Percentiles rank a stretch among this genome's conserved stretches.
Conservation (phyloP, 495 filamentous ascomycete genomes). For the Penicillium verhagenii region DNA sequence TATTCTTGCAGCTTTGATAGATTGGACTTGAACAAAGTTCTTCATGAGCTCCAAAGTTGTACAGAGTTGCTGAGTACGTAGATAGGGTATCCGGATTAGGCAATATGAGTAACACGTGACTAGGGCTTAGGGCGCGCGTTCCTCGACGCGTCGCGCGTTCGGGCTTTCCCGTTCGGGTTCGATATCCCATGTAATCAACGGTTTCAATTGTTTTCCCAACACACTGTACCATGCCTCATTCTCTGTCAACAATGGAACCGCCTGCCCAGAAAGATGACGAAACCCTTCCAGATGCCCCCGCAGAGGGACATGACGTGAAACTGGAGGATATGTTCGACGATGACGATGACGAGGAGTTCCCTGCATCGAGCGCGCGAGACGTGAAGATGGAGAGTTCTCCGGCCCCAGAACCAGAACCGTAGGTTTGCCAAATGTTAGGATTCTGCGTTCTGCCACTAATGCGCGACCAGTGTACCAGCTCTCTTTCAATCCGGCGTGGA, state of each 20-base stretch:
- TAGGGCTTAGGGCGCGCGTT: conserved; percentile 22
- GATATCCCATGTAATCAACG: neutral
- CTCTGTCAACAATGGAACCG: conserved; percentile 39
- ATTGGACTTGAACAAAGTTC: neutral
- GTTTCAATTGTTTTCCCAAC: neutral
- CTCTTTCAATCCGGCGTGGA: conserved; percentile 54
- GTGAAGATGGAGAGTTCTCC: conserved; percentile 45
- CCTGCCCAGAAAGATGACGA: conserved; percentile 34
- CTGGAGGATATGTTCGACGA: conserved; percentile 81
- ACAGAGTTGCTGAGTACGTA: neutral
- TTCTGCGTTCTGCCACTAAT: neutral
- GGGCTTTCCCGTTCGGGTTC: conserved; percentile 20
- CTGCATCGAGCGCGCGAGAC: conserved; percentile 52
- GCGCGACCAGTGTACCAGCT: conserved; percentile 17
- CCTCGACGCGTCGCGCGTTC: conserved; percentile 20
- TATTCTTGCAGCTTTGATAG: neutral
- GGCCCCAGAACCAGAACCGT: conserved; percentile 41
- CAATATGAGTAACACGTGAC: conserved; percentile 17
- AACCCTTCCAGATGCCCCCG: conserved; percentile 41
- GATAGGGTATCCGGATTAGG: conserved; percentile 12
- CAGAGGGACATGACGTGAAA: conserved; percentile 49
- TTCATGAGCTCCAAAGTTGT: neutral
- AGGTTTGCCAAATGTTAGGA: conserved; percentile 11
- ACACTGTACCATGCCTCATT: conserved; percentile 31
- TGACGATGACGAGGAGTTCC: conserved; percentile 76